Conservation (phyloP, 2,329 filamentous ascomycete species). For the Canariomyces notabilis region DNA sequence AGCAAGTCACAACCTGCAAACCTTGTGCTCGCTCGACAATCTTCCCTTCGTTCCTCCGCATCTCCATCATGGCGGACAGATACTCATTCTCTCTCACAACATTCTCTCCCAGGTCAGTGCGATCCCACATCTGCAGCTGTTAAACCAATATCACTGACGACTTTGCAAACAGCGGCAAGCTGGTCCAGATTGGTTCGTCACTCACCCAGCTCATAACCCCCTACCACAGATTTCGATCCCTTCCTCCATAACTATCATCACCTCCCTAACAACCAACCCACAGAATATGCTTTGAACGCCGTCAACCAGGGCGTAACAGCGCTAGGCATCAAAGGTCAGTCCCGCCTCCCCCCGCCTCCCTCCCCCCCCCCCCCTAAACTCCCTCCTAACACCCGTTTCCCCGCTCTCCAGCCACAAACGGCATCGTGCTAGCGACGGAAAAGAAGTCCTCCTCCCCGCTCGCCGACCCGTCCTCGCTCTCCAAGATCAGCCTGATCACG, state of each 20-base stretch:
- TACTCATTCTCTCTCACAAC: conserved; percentile 99
- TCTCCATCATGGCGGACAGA: conserved; percentile 78
- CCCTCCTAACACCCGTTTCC: background rate
- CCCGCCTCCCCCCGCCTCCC: conserved; percentile 5
- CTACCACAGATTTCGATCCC: background rate
- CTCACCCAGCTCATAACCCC: background rate
- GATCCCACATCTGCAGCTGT: conserved; percentile 9
- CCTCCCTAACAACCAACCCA: conserved; percentile 18
- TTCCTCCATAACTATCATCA: background rate
- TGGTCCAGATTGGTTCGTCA: conserved; percentile 85
- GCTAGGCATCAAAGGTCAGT: conserved; percentile 90
- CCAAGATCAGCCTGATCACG: conserved; percentile 96
- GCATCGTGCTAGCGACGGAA: conserved; percentile 96
- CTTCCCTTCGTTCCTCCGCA: conserved; percentile 18
- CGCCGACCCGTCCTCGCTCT: conserved; percentile 88
- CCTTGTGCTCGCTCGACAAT: background rate
- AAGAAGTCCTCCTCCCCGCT: conserved; percentile 99
- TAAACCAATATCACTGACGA: conserved; percentile 20
- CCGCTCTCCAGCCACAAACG: conserved; percentile 73
- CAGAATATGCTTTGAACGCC: conserved; percentile 98
- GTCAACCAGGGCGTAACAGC: conserved; percentile 99
- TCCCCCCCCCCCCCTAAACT: background rate
- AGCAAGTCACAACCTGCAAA: background rate
- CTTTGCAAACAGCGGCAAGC: conserved; percentile 73
- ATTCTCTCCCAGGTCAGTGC: conserved; percentile 90